Percentiles rank a stretch among this genome's conserved stretches.
Conservation (phyloP, 768 basidiomycete genomes). For the Porphyrellus cyaneotinctus region DNA sequence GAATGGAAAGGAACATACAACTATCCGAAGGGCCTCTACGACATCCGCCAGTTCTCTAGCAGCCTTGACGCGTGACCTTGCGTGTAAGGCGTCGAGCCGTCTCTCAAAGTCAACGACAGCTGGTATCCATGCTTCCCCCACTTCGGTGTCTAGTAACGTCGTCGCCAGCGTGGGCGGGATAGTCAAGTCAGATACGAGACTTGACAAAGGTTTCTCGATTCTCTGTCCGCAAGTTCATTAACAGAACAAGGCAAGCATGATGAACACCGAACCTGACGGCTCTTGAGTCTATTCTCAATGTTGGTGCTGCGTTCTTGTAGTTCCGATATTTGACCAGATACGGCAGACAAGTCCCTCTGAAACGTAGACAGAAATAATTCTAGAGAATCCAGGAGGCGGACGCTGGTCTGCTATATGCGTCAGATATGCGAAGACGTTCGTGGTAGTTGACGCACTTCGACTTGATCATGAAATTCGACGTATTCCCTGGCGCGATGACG, state of each 20-base stretch:
- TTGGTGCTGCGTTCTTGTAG: conserved; percentile 87
- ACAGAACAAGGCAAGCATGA: background rate
- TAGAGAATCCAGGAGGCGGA: conserved; percentile 79
- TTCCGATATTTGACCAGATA: conserved; percentile 95
- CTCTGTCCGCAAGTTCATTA: conserved; percentile 45
- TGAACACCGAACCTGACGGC: conserved; percentile 61
- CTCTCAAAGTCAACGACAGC: conserved; percentile 79
- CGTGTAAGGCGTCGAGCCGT: conserved; percentile 61
- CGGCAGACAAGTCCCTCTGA: conserved; percentile 88
- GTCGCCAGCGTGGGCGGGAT: conserved; percentile 77
- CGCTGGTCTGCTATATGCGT: conserved; percentile 62
- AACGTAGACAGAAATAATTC: conserved; percentile 93
- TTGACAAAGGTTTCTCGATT: conserved; percentile 84
- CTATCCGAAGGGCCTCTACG: conserved; percentile 82
- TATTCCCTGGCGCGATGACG: conserved; percentile 56
- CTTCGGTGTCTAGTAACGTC: conserved; percentile 77
- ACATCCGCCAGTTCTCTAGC: conserved; percentile 80
- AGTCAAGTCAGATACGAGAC: conserved; percentile 72
- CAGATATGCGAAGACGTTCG: background rate
- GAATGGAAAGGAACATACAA: conserved; percentile 47
- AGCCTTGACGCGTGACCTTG: conserved; percentile 80
- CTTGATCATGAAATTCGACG: conserved; percentile 87
- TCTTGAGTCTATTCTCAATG: conserved; percentile 83
- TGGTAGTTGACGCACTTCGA: conserved; percentile 51
- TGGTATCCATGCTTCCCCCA: conserved; percentile 85